A percentile compares a stretch with the other conserved stretches of the same genome.
These are phyloP conservation scores for Fraxinus dipetala DNA, from an alignment of 305 asterid species.

Conservation along the genomic window DNA sequence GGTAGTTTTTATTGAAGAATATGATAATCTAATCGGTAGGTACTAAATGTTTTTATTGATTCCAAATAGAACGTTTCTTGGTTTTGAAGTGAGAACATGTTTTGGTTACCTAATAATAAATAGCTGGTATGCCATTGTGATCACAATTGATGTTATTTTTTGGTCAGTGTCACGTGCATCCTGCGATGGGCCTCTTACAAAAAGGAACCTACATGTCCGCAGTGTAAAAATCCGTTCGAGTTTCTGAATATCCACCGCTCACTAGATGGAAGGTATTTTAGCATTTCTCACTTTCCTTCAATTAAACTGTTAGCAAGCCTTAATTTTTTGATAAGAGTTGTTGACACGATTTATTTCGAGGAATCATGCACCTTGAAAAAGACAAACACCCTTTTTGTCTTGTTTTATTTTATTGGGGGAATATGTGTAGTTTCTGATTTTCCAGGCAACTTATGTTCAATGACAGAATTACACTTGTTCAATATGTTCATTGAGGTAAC, in stretches of 20 bases:
- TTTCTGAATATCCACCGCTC: constrained; percentile 68
- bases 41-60: background rate
- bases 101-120: constrained; percentile 15
- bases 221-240: constrained; percentile 71
- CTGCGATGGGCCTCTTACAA: constrained; percentile 85
- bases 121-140: background rate
- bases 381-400: background rate
- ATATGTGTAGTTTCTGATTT: background rate
- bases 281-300: background rate
- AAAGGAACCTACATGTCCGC: constrained; percentile 75
- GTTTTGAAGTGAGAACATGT: constrained; percentile 15
- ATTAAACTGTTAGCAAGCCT: background rate
- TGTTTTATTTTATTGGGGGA: background rate
- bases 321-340: background rate
- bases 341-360: background rate
- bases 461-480: background rate
- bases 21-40: background rate
- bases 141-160: constrained; percentile 23
- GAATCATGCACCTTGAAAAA: background rate
- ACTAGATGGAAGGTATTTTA: constrained; percentile 74
- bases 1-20: background rate
- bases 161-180: constrained; percentile 69
- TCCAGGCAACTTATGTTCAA: background rate
- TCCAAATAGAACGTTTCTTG: background rate
- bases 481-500: background rate